Evolutionary conservation across 805 yeast genomes (phyloP).

Genomic region (Saccharomyces kudriavzevii): DNA sequence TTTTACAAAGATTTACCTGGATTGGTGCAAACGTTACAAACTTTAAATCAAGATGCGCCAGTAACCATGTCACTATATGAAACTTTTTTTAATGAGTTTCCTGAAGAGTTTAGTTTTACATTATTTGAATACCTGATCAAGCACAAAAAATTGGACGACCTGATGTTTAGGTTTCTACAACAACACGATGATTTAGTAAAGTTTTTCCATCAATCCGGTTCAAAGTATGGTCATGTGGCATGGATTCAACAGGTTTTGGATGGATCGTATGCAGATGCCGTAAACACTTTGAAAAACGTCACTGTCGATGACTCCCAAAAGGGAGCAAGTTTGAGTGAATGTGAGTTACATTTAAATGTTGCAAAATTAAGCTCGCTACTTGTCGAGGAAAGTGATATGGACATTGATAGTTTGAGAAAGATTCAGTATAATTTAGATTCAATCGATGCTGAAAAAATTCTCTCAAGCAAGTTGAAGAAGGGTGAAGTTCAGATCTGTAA

Average conservation of each 20-base stretch:
- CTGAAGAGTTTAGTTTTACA: conserved; percentile 58
- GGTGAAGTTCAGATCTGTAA: conserved; percentile 19
- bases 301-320: conserved; percentile 37
- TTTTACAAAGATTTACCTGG: conserved; percentile 57
- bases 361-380: conserved; percentile 63
- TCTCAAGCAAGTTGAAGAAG: conserved; percentile 25
- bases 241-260: conserved; percentile 65
- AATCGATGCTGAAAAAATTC: conserved; percentile 42
- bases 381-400: conserved; percentile 12
- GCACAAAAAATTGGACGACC: conserved; percentile 41
- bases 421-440: conserved; percentile 45
- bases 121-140: conserved; percentile 53
- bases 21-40: conserved; percentile 39
- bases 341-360: conserved; percentile 53
- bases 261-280: conserved; percentile 43
- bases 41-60: conserved; percentile 36
- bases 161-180: conserved; percentile 51
- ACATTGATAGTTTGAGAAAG: conserved; percentile 26
- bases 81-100: conserved; percentile 51
- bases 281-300: conserved; percentile 38
- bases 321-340: conserved; percentile 24
- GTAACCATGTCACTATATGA: conserved; percentile 30
- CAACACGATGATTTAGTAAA: conserved; percentile 41
- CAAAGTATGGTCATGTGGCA: conserved; percentile 45
- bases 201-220: conserved; percentile 42